A percentile compares a stretch with the other conserved stretches of the same genome.
Conservation (phyloP, 164 flowering plant species). For the Macadamia integrifolia region DNA sequence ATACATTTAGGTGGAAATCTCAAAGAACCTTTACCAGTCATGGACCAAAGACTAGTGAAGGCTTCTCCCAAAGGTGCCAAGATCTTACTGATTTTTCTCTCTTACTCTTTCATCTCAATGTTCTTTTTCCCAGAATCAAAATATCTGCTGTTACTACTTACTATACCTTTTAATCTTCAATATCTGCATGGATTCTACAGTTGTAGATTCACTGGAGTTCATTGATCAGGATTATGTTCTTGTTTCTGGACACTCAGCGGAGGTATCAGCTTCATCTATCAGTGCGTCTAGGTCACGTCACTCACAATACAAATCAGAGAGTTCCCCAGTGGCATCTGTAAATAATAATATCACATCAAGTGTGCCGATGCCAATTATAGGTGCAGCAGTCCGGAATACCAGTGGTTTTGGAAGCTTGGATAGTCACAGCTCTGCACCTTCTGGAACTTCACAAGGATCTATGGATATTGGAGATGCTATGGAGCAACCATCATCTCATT, state of each 20-base stretch:
- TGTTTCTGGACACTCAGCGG: conserved; percentile 73
- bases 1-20: conserved; percentile 30
- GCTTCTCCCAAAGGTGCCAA: conserved; percentile 48
- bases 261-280: conserved; percentile 48
- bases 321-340: conserved; percentile 28
- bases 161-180: conserved; percentile 4
- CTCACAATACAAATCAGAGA: conserved; percentile 36
- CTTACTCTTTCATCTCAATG: background rate
- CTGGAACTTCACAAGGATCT: conserved; percentile 77
- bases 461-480: conserved; percentile 51
- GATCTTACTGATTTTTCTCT: conserved; percentile 4
- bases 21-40: conserved; percentile 23
- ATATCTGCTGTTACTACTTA: background rate
- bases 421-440: conserved; percentile 68
- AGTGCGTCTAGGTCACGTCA: conserved; percentile 42
- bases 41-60: conserved; percentile 32
- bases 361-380: conserved; percentile 69
- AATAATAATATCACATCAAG: conserved; percentile 28
- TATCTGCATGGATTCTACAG: conserved; percentile 34
- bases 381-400: conserved; percentile 26
- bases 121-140: background rate
- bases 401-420: conserved; percentile 49
- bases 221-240: conserved; percentile 91
- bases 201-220: conserved; percentile 60
- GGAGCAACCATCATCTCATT: conserved; percentile 72